Evolutionary conservation across 1,284 basidiomycete species (phyloP), one percentile per base, ranked within the genome.

Genomic region (Irpex sp.): DNA sequence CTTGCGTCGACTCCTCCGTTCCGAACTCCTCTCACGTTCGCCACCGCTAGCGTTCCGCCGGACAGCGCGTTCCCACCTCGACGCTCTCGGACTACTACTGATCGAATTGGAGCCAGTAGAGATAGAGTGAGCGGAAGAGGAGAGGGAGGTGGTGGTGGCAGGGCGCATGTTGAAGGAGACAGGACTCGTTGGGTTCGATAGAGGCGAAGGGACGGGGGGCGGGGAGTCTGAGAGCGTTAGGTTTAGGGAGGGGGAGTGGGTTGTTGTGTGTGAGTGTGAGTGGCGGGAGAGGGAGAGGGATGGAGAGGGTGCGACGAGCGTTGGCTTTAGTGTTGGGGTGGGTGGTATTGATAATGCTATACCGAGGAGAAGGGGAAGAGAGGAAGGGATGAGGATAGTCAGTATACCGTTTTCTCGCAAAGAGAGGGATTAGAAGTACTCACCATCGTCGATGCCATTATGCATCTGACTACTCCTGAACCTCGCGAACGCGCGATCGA

Each of bases 151-250:
- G 26, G 26, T 0, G 26, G 58, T 63, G 43, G 50, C 47, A n/a
- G 43, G 51, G 37, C 49, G 67, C 49, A 21, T 21, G 39, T 63
- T 65, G 51, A 67, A 66, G 50, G 69, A 62, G 33, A 67, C 61
- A 49, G 69, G 69, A 13, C 69, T 67, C 4, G 61, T 61, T 9
- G 66, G 58, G 37, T 35, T 55, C 19, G 60, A 57, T 11, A 62
- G 61, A 15, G 63, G 61, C 15, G 53, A 58, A 13, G 63, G 65
- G 47, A 63, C 31, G 47, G 7, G 59, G 15, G 31, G 61, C 37
- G 35, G 60, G 49, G 58, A 35, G 53, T 26, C 49, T 9, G 13
- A 15, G 17, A 26, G 21, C 17, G 49, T 26, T 9, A 26, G 49
- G 26, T 26, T 26, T 26, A 26, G 26, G 3, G 26, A 26, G 49